These are phyloP conservation scores for Polytrichum formosum DNA, from an alignment of 225 moss, liverwort and hornwort species.

Conservation along the genomic window DNA sequence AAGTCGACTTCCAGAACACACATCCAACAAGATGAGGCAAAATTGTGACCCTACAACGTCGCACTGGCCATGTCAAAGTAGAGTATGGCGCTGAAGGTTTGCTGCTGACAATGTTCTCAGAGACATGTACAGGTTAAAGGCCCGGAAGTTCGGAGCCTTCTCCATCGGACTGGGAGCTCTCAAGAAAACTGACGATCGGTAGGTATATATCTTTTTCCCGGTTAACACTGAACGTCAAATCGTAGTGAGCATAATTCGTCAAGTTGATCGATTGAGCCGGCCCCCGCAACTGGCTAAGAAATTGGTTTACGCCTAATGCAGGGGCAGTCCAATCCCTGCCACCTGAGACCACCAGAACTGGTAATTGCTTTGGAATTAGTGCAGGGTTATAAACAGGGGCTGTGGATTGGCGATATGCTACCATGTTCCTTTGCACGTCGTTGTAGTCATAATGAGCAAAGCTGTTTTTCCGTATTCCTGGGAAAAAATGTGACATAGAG, in stretches of 20 bases:
- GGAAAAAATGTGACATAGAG: slow-evolving; percentile 1
- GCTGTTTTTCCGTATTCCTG: slow-evolving; percentile 40
- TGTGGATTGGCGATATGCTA: slow-evolving; percentile 31
- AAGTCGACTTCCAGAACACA: no score
- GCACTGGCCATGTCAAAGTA: no score
- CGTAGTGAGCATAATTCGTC: slow-evolving; percentile 51
- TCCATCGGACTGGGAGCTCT: slow-evolving; percentile 24
- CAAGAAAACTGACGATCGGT: slow-evolving; percentile 43
- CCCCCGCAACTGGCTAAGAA: slow-evolving; percentile 25
- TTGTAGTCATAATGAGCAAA: slow-evolving; percentile 51
- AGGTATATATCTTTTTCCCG: slow-evolving; percentile 32
- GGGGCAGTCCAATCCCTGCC: slow-evolving; percentile 53
- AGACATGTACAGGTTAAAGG: no score
- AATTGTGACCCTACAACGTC: no score
- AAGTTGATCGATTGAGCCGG: slow-evolving; percentile 16
- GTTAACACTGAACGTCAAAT: slow-evolving; percentile 36
- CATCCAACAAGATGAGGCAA: no score
- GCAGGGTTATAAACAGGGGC: slow-evolving; percentile 35
- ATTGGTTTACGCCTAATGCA: slow-evolving; percentile 18
- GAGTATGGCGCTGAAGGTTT: no score
- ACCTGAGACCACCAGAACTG: slow-evolving; percentile 36
- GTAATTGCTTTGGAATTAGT: slow-evolving; percentile 33
- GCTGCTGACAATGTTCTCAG: no score
- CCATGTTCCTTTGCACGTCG: slow-evolving; percentile 12
- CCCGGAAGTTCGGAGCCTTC: not conserved